Evolutionary conservation across 139 green algal genomes (phyloP).

Genomic region (Closterium sp.): DNA sequence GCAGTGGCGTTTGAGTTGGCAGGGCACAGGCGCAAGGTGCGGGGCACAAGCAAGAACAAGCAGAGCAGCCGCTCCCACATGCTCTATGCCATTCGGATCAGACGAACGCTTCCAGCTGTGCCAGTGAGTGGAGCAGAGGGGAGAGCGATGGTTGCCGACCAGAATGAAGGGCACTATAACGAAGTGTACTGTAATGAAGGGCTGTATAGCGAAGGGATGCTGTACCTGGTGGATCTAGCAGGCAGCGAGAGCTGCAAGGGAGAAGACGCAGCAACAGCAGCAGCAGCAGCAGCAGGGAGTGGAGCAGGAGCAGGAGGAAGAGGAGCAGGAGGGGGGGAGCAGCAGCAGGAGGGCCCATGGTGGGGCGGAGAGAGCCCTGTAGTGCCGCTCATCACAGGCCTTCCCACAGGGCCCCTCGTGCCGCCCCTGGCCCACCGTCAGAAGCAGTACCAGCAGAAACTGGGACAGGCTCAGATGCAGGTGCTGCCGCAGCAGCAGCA

Average conservation of each 20-base stretch:
- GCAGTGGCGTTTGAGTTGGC: conserved; percentile 68
- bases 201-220: conserved; percentile 14
- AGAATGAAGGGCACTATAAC: not conserved
- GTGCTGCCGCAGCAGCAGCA: conserved; percentile 62
- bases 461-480: not conserved
- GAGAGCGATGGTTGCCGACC: too few species aligned
- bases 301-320: not conserved
- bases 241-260: conserved; percentile 50
- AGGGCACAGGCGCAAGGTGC: conserved; percentile 64
- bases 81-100: conserved; percentile 94
- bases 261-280: not conserved
- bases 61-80: conserved; percentile 78
- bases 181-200: not conserved
- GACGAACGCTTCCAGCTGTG: conserved; percentile 75
- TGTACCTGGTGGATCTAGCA: conserved; percentile 93
- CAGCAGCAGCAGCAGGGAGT: not conserved
- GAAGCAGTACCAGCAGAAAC: not conserved
- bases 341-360: not conserved
- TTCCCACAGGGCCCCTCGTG: not conserved
- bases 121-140: not conserved
- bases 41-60: conserved; percentile 89
- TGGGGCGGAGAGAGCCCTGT: not conserved
- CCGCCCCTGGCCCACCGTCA: not conserved
- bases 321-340: not conserved
- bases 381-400: not conserved